Evolutionary conservation across 352 stramenopile species (phyloP).

Genomic region (Globisporangium okanoganense): DNA sequence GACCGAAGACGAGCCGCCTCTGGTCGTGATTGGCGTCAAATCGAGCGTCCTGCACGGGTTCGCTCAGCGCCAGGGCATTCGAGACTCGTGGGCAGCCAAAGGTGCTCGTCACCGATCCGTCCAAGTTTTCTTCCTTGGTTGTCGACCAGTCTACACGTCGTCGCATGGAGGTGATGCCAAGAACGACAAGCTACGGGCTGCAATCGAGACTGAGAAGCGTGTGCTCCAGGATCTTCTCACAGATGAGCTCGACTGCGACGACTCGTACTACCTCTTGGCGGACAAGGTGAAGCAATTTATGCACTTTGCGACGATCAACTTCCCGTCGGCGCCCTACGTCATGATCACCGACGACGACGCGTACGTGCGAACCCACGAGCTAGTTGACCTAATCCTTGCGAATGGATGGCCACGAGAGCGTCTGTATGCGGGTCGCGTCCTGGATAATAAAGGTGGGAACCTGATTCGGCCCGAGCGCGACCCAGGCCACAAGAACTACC

Average conservation of each 20-base stretch:
- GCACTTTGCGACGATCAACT: slow-evolving; percentile 20
- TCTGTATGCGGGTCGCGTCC: too few relatives aligned
- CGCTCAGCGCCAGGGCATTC: slow-evolving; percentile 33
- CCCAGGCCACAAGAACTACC: slow-evolving; percentile 29
- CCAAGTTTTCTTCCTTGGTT: slow-evolving; percentile 28
- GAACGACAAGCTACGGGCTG: neutral
- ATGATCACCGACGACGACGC: slow-evolving; percentile 70
- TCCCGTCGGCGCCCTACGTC: slow-evolving; percentile 20
- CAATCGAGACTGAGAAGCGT: slow-evolving; percentile 31
- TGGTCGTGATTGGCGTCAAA: slow-evolving; percentile 41
- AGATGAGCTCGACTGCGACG: slow-evolving; percentile 39
- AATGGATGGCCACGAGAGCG: slow-evolving; percentile 22
- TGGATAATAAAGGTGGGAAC: slow-evolving; percentile 10
- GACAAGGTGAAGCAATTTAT: slow-evolving; percentile 63
- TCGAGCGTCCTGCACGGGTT: slow-evolving; percentile 32
- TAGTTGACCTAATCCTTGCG: neutral
- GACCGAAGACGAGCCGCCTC: neutral
- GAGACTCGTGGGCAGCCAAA: slow-evolving; percentile 32
- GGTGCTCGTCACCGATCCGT: slow-evolving; percentile 11
- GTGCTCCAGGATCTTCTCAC: slow-evolving; percentile 44
- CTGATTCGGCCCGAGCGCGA: slow-evolving; percentile 24
- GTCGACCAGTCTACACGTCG: slow-evolving; percentile 1
- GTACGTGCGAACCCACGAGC: slow-evolving; percentile 31
- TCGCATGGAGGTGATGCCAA: neutral
- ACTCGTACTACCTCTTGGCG: slow-evolving; percentile 45